Evolutionary conservation across 805 yeast genomes (phyloP).

Genomic region (Pichia phayaonensis): DNA sequence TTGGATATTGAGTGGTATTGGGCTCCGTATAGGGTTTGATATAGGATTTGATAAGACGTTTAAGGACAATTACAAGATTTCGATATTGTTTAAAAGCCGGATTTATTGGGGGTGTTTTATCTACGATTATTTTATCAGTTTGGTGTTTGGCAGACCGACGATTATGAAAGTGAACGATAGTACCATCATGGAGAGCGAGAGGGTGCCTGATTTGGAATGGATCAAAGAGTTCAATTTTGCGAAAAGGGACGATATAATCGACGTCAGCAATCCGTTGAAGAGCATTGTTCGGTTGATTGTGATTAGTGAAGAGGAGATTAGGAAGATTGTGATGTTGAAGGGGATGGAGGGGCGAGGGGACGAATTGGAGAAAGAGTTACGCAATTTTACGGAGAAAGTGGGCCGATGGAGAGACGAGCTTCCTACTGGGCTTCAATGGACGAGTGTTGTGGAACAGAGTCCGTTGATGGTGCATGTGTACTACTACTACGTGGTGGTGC

Average conservation of each 20-base stretch:
- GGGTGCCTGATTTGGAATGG: slow-evolving; percentile 54
- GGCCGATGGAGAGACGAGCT: slow-evolving; percentile 41
- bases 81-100: slow-evolving; percentile 48
- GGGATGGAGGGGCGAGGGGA: not conserved
- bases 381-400: slow-evolving; percentile 4
- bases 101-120: slow-evolving; percentile 62
- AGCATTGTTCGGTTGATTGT: slow-evolving; percentile 36
- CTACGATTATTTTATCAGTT: slow-evolving; percentile 56
- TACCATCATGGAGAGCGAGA: slow-evolving; percentile 51
- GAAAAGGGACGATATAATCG: slow-evolving; percentile 19
- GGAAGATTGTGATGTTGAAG: slow-evolving; percentile 30
- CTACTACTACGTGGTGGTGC: slow-evolving; percentile 48
- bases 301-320: slow-evolving; percentile 38
- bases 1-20: slow-evolving; percentile 58
- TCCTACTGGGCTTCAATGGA: slow-evolving; percentile 46
- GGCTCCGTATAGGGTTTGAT: slow-evolving; percentile 58
- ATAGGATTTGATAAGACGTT: slow-evolving; percentile 44
- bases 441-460: slow-evolving; percentile 28
- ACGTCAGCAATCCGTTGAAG: slow-evolving; percentile 37
- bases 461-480: slow-evolving; percentile 43
- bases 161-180: slow-evolving; percentile 48
- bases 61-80: slow-evolving; percentile 20
- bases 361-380: not conserved
- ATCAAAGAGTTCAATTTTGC: slow-evolving; percentile 49
- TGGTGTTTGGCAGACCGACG: slow-evolving; percentile 53